Base-by-base conservation (phyloP, 1,139 yeast genomes). In the Candida tetrigidarum region DNA sequence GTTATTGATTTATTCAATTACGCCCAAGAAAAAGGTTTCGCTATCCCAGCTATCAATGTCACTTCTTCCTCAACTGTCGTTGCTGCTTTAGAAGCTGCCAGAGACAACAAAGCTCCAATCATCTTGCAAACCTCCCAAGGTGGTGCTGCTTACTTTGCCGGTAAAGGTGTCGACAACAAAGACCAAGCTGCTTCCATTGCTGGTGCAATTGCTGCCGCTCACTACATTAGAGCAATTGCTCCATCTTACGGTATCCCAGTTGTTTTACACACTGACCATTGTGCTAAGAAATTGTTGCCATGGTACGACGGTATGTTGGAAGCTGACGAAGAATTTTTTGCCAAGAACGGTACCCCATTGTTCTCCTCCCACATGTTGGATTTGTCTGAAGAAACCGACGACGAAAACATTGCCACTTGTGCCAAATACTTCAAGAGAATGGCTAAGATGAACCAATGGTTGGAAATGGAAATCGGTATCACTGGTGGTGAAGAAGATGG, bases 401-500 rank as follows among this genome's bases (percentile, higher is more conserved):
- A 90, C 53, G 96, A 86, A 77, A 93, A 93, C 87, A 93, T 95
- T 65, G 86, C 83, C 56, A 86, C 89, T 58, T 92, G 98, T 81
- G 96, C 76, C 73, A 86, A 90, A 79, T 95, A 95, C 84, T 93
- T 95, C 78, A 80, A 80, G 71, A 90, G 96, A 76, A 91, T 90
- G 84, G 78, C 96, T 70, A 91, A 89, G 77, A 81, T 92, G 84
- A 80, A 83, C 79, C 98, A 93, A 80, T 93, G 95, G 93, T 84
- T 93, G 70, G 99, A 93, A 83, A 95, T 93, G 99, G 99, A 93
- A 82, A 93, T 93, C 69, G 99, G 99, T 84, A 93, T 93, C 83
- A 95, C 99, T 69, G 98, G 99, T 78, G 99, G 99, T 86, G 99
- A 93, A 80, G 99, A 93, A 79, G 99, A 93, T 69, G 99, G 99